Evolutionary conservation across 129 eudicot genomes (phyloP), one percentile per base, ranked within the genome.

Genomic region (Mikania micrantha): DNA sequence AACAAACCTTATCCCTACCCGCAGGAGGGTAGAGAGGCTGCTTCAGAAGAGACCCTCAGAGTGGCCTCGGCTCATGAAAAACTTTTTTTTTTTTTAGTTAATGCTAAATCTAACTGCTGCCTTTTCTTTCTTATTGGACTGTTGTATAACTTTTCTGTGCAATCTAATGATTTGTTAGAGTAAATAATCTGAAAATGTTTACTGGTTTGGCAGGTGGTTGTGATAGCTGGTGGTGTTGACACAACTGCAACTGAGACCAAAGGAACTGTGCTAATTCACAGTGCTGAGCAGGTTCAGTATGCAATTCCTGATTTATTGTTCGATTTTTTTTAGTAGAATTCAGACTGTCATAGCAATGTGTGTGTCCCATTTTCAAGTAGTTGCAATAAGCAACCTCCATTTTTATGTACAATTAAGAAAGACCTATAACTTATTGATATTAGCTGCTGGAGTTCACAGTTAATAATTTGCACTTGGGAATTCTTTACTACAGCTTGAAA

Each of bases 161-260:
- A 61, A n/a, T 25, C 4, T 19, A 19, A 15, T 41, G 9, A 4
- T 59, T 66, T 57, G 16, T 61, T 59, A 29, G 8, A 10, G 29
- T 52, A 12, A 8, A 62, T 10, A 38, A 44, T 38, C 60, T 72
- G 53, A 66, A 65, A 65, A 4, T 60, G 24, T 16, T 44, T 34
- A 29, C 53, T 19, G 47, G 9, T 58, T 59, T 69, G 71, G 60
- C 69, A 91, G 98, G 98, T 91, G 80, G 98, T 88, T 64, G 98
- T 91, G 44, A 84, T 91, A 64, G 97, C 49, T 49, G 83, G 91
- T 13, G 97, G 97, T 41, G 90, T 90, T 56, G 95, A 90, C 81
- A 90, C 97, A 22, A 78, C 90, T 47, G 95, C 95, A 57, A 90
- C 97, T 15, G 97, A 90, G 81, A 90, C 97, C 65, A 90, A 90